These are phyloP conservation scores for Calonectria pteridis DNA, from an alignment of 2,329 filamentous ascomycete genomes.

Conservation along the genomic window DNA sequence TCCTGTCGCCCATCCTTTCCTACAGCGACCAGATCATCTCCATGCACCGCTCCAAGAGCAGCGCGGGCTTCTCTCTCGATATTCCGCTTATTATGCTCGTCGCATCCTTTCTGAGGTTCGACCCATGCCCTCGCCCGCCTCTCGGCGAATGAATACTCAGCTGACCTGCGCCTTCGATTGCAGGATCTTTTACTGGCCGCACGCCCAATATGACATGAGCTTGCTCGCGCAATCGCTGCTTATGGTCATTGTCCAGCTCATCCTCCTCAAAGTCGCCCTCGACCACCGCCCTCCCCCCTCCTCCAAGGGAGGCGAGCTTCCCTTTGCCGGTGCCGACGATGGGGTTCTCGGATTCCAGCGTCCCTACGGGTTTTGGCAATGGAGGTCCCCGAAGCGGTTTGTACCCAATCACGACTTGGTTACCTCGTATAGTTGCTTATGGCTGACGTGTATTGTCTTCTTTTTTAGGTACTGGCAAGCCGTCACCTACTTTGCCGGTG, in stretches of 20 bases:
- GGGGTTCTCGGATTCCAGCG: slow-evolving; percentile 58
- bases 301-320: slow-evolving; percentile 71
- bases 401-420: slow-evolving; percentile 44
- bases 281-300: slow-evolving; percentile 73
- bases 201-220: slow-evolving; percentile 73
- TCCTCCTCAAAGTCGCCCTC: slow-evolving; percentile 76
- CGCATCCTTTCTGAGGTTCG: slow-evolving; percentile 73
- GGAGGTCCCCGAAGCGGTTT: slow-evolving; percentile 77
- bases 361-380: slow-evolving; percentile 87
- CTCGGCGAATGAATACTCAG: slow-evolving; percentile 4
- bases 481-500: slow-evolving; percentile 74
- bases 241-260: slow-evolving; percentile 73
- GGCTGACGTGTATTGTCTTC: slow-evolving; percentile 23
- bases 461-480: slow-evolving; percentile 80
- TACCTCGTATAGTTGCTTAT: background rate
- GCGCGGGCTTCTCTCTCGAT: slow-evolving; percentile 77
- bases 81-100: slow-evolving; percentile 81
- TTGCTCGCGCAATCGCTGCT: slow-evolving; percentile 74
- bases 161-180: slow-evolving; percentile 37
- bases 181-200: slow-evolving; percentile 79
- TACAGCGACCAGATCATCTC: slow-evolving; percentile 75
- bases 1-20: slow-evolving; percentile 73
- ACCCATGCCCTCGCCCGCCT: slow-evolving; percentile 2
- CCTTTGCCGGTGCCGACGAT: slow-evolving; percentile 69
- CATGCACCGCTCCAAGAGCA: slow-evolving; percentile 74